Percentiles rank a stretch among this genome's conserved stretches.
phyloP scores from a whole-genome alignment of 139 green algal species.

The Marvania coccoides region DNA sequence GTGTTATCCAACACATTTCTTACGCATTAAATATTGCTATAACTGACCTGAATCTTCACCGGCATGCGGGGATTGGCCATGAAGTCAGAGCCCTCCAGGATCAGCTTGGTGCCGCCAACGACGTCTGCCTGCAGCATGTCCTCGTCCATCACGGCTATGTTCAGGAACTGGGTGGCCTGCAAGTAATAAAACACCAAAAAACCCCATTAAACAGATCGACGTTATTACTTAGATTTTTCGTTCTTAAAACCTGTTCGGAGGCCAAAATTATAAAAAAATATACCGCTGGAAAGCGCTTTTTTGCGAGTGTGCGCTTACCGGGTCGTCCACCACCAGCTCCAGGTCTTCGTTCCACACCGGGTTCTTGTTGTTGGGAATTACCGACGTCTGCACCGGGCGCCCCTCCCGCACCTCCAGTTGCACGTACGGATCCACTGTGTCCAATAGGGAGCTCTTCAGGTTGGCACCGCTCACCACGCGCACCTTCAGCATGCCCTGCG shows the following conservation, averaged over 20 bases:
- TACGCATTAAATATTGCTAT: no score
- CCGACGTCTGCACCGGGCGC: neutral
- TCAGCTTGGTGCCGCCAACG: slow-evolving; percentile 8
- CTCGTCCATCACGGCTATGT: slow-evolving; percentile 33
- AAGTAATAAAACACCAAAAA: neutral
- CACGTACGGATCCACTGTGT: slow-evolving; percentile 46
- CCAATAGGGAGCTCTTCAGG: slow-evolving; percentile 34
- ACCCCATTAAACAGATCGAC: no score
- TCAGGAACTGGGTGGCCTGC: slow-evolving; percentile 43
- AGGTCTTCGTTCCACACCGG: slow-evolving; percentile 55
- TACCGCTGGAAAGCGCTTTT: no score
- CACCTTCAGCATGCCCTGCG: slow-evolving; percentile 43
- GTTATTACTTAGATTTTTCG: no score
- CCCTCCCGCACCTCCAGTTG: slow-evolving; percentile 1
- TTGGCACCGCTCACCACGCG: slow-evolving; percentile 12
- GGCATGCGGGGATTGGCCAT: neutral
- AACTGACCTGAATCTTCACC: no score
- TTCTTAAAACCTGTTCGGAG: no score
- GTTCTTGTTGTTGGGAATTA: slow-evolving; percentile 35
- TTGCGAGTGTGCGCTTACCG: no score
- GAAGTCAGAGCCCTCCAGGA: slow-evolving; percentile 1
- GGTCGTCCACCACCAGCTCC: slow-evolving; percentile 38
- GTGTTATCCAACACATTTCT: no score
- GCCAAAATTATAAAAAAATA: no score
- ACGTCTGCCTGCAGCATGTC: slow-evolving; percentile 13